Evolutionary conservation across 2,329 filamentous ascomycete genomes (phyloP).

Genomic region (Corniculantispora saksenae): DNA sequence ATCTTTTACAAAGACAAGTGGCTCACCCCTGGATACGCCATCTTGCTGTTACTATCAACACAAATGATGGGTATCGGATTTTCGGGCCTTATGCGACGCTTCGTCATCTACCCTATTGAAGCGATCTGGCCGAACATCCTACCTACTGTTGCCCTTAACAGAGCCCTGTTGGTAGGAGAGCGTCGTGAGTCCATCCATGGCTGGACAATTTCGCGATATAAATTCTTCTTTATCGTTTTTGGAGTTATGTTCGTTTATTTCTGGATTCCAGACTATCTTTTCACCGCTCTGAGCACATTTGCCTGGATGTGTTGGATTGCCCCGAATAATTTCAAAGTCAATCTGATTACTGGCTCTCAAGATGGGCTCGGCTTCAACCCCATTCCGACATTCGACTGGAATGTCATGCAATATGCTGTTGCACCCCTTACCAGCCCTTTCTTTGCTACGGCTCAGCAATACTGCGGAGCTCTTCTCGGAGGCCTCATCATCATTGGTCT

Average conservation of each 20-base stretch:
- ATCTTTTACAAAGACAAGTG: constrained; percentile 22
- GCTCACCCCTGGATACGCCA: constrained; percentile 31
- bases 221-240: constrained; percentile 41
- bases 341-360: constrained; percentile 22
- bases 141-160: constrained; percentile 26
- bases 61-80: constrained; percentile 37
- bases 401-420: neutral
- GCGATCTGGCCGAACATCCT: constrained; percentile 26
- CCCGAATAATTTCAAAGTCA: constrained; percentile 42
- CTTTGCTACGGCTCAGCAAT: constrained; percentile 12
- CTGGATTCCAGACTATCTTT: constrained; percentile 47
- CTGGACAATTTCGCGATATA: constrained; percentile 43
- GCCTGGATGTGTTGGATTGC: constrained; percentile 51
- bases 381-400: constrained; percentile 17
- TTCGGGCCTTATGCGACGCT: constrained; percentile 35
- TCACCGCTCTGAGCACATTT: constrained; percentile 43
- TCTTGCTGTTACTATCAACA: constrained; percentile 33
- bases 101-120: constrained; percentile 26
- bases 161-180: constrained; percentile 32
- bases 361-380: constrained; percentile 11
- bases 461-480: neutral
- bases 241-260: constrained; percentile 44
- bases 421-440: constrained; percentile 12
- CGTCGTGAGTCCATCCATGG: constrained; percentile 40
- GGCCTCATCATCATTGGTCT: constrained; percentile 16